These are phyloP conservation scores for Mortierella claussenii DNA, from an alignment of 192 early-diverging fungal species.

Conservation along the genomic window DNA sequence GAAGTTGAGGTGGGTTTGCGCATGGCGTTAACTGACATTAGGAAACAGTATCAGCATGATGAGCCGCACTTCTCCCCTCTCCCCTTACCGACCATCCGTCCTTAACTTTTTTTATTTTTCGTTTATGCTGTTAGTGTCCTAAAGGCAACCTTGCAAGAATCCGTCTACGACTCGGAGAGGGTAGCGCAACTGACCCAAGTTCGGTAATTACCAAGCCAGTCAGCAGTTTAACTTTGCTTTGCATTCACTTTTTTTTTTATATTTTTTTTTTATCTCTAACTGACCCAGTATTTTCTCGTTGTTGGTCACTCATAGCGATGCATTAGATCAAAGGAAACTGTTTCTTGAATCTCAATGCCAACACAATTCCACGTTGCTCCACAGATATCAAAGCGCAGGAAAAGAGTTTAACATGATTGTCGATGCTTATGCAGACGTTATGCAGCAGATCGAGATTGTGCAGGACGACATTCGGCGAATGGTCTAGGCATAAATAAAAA, in stretches of 20 bases:
- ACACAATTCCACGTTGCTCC: constrained; percentile 18
- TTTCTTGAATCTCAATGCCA: constrained; percentile 5
- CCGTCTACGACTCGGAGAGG: constrained; percentile 26
- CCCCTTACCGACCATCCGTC: too few species aligned
- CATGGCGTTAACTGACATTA: too few species aligned
- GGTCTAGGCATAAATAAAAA: not conserved
- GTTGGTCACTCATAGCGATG: constrained; percentile 5
- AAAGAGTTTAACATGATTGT: constrained; percentile 45
- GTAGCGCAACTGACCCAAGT: constrained; percentile 1
- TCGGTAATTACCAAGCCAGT: too few species aligned
- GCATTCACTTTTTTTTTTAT: not conserved
- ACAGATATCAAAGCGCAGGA: constrained; percentile 35
- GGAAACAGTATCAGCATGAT: too few species aligned
- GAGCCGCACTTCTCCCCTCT: too few species aligned
- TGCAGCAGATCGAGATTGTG: constrained; percentile 31
- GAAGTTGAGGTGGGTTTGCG: constrained; percentile 32
- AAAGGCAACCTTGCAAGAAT: constrained; percentile 3
- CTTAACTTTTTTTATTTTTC: not conserved
- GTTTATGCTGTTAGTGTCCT: constrained; percentile 8
- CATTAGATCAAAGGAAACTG: constrained; percentile 2
- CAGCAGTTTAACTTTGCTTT: too few species aligned
- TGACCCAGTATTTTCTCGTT: too few species aligned
- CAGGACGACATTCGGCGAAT: constrained; percentile 39
- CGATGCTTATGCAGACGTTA: constrained; percentile 33
- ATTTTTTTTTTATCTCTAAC: not conserved